A percentile compares a stretch with the other conserved stretches of the same genome.
These are phyloP conservation scores for Friedmanniomyces endolithicus DNA, from an alignment of 495 filamentous ascomycete genomes.

Conservation along the genomic window DNA sequence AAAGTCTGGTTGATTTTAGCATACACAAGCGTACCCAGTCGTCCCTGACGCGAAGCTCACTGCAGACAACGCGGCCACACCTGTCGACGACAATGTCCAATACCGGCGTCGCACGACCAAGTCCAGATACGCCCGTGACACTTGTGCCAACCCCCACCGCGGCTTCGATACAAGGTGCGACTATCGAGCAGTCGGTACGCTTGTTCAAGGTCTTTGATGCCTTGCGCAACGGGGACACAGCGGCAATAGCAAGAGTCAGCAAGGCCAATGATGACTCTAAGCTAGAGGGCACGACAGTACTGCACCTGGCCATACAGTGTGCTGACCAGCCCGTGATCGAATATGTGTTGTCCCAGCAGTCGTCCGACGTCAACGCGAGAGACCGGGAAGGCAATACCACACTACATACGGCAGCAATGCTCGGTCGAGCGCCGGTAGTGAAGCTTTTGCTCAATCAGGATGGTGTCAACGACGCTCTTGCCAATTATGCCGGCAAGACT, in stretches of 20 bases:
- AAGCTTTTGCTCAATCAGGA: constrained; percentile 64
- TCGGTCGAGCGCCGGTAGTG: constrained; percentile 68
- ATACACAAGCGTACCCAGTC: no score
- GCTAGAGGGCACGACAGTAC: constrained; percentile 65
- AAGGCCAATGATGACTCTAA: constrained; percentile 32
- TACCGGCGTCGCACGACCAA: constrained; percentile 3
- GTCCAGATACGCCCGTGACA: not conserved
- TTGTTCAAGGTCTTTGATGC: constrained; percentile 92
- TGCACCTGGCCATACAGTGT: constrained; percentile 94
- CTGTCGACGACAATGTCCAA: constrained; percentile 31
- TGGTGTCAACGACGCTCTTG: constrained; percentile 74
- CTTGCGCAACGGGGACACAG: constrained; percentile 77
- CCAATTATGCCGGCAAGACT: constrained; percentile 79
- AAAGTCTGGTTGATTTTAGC: constrained; percentile 4
- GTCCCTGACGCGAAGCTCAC: constrained; percentile 7
- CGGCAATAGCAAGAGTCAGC: constrained; percentile 77
- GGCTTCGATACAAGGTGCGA: constrained; percentile 32
- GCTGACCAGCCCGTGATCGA: constrained; percentile 94
- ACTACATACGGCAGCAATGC: constrained; percentile 72
- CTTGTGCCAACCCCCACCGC: not conserved
- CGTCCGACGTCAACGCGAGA: constrained; percentile 74
- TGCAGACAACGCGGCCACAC: constrained; percentile 28
- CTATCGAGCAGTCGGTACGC: constrained; percentile 85
- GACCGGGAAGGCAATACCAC: constrained; percentile 91
- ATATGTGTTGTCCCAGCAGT: constrained; percentile 64